Percentiles rank a stretch among this genome's conserved stretches.
phyloP scores from a whole-genome alignment of 352 stramenopile species.

The Ophiocytium majus region DNA sequence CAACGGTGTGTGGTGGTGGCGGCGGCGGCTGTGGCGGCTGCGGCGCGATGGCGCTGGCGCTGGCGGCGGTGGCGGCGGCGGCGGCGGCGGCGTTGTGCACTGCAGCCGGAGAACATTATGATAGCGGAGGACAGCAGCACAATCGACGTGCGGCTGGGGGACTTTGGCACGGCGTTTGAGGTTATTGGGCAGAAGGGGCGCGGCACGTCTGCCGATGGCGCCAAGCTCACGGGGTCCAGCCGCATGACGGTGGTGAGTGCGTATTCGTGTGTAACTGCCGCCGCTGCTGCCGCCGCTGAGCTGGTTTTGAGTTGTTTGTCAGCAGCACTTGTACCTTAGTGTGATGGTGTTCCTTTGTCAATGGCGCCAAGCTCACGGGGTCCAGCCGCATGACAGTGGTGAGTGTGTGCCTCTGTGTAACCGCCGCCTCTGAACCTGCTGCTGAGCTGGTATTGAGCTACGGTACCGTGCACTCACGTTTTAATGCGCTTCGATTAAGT shows the following conservation, averaged over 20 bases:
- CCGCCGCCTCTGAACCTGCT: no score
- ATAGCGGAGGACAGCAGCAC: conserved; percentile 22
- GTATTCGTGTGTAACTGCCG: neutral
- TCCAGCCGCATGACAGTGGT: conserved; percentile 23
- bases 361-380: neutral
- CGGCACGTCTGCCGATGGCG: neutral
- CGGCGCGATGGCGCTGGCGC: no score
- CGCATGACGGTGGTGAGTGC: conserved; percentile 23
- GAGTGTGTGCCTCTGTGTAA: no score
- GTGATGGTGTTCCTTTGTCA: neutral
- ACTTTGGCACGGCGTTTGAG: conserved; percentile 53
- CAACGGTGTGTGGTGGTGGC: no score
- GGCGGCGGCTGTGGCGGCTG: no score
- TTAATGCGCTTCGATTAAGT: no score
- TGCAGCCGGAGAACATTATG: conserved; percentile 19
- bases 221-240: conserved; percentile 6
- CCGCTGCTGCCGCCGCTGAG: neutral
- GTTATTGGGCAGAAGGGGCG: conserved; percentile 16
- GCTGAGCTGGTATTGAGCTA: no score
- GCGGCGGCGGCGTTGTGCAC: no score
- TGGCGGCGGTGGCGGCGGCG: no score
- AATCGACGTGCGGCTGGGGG: conserved; percentile 44
- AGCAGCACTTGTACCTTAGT: neutral
- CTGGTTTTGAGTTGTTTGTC: neutral
- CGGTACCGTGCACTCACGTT: no score